Conservation (phyloP, 1,284 basidiomycete species). For the Rhizopogon parksii region DNA sequence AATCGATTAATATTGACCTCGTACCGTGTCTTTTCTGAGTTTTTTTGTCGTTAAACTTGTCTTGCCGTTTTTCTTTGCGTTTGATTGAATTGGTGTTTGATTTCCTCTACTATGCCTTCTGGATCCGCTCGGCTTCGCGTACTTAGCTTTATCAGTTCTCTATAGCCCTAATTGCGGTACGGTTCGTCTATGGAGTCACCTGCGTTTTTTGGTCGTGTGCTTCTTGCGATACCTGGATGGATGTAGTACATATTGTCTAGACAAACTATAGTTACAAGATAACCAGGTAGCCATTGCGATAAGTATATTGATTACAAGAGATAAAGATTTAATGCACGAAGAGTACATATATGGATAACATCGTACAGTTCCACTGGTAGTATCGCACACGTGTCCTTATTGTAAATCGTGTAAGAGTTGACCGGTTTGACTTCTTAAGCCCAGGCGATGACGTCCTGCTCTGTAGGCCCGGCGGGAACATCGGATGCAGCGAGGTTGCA, state of each 20-base stretch:
- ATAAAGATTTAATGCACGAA: not conserved
- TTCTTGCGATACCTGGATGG: conserved; percentile 31
- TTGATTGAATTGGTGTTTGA: not conserved
- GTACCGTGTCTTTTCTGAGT: not conserved
- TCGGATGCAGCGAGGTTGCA: conserved; percentile 63
- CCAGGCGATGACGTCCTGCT: conserved; percentile 40
- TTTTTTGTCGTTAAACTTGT: conserved; percentile 1
- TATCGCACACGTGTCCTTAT: not conserved
- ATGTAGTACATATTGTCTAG: conserved; percentile 31
- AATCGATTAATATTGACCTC: conserved; percentile 3
- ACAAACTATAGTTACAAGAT: conserved; percentile 14
- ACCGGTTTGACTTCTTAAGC: conserved; percentile 21
- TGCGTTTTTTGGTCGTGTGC: conserved; percentile 23
- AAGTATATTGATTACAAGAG: conserved; percentile 1
- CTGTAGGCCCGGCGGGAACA: conserved; percentile 45
- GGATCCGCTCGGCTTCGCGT: conserved; percentile 13
- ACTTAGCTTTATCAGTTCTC: conserved; percentile 19
- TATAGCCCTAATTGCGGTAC: conserved; percentile 19
- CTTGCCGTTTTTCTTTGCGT: conserved; percentile 6
- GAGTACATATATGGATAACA: conserved; percentile 2
- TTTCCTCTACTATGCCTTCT: conserved; percentile 1
- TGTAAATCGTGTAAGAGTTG: not conserved
- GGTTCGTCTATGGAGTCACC: conserved; percentile 11
- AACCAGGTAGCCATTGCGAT: conserved; percentile 3
- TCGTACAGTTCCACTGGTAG: not conserved